Conservation (phyloP, 257 asterid genomes). For the Catharanthus roseus region DNA sequence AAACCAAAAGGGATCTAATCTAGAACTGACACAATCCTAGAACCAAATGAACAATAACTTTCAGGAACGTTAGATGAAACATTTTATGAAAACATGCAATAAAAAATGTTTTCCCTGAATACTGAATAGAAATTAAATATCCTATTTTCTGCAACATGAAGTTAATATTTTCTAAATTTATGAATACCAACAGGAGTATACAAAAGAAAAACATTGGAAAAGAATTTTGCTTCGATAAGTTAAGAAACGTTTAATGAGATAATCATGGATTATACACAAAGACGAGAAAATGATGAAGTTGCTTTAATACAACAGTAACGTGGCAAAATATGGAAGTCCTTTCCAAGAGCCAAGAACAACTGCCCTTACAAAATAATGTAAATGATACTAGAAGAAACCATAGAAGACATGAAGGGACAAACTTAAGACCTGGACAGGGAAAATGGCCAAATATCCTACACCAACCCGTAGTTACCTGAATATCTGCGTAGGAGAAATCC, state of each 20-base stretch:
- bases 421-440: neutral
- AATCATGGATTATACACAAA: neutral
- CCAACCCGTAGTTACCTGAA: constrained; percentile 50
- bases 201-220: neutral
- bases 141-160: neutral
- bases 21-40: neutral
- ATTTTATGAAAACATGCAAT: neutral
- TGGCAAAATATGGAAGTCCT: neutral
- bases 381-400: neutral
- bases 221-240: neutral
- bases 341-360: neutral
- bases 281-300: neutral
- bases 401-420: neutral
- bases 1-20: neutral
- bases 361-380: neutral
- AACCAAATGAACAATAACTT: neutral
- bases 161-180: neutral
- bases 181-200: neutral
- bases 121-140: neutral
- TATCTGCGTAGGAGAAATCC: constrained; percentile 76
- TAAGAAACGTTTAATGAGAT: neutral
- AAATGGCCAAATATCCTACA: neutral
- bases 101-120: neutral
- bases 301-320: neutral
- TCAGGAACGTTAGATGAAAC: neutral